Evolutionary conservation across 306 rosid species (phyloP), one percentile per base, ranked within the genome.

Genomic region (Prunus dulcis): DNA sequence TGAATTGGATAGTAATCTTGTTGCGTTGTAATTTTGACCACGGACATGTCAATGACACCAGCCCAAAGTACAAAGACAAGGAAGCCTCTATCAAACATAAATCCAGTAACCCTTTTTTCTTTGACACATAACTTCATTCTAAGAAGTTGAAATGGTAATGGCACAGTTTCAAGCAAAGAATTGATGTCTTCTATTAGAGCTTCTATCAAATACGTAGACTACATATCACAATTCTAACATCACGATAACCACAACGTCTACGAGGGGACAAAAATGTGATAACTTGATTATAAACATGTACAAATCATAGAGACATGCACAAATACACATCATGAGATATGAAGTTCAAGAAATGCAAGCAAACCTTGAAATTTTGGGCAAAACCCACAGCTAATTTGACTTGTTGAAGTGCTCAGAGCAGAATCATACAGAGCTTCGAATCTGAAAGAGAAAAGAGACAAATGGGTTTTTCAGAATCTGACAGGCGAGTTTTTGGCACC

Each of bases 331-430:
- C 52, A 47, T 11, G 4, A 9, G 41, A 46, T 52, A 1, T 4
- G 58, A 25, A 81, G 72, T 25, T 47, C 2, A 45, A 34, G 6
- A 10, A 17, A 47, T 53, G 41, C 50, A 79, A 66, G 60, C 81
- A 69, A 67, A 89, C 96, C 97, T 84, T 87, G 98, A 81, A 84
- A 82, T 49, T 75, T 77, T 69, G 77, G 67, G 43, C 64, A 64
- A 65, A 82, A 78, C 61, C 81, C 80, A 67, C 19, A 67, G 27
- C 11, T 19, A 43, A 47, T 55, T 45, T 73, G 81, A 73, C 72
- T 66, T 61, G 25, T 58, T 49, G 83, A 81, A 13, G 67, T 25
- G 49, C 52, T 52, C 38, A 76, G 27, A 47, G 79, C 80, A 61
- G 79, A 78, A 76, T 65, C 64, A 38, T 25, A 57, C 41, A 76